These are phyloP conservation scores for Sphenostylis stenocarpa DNA, from an alignment of 306 rosid species.

Conservation along the genomic window DNA sequence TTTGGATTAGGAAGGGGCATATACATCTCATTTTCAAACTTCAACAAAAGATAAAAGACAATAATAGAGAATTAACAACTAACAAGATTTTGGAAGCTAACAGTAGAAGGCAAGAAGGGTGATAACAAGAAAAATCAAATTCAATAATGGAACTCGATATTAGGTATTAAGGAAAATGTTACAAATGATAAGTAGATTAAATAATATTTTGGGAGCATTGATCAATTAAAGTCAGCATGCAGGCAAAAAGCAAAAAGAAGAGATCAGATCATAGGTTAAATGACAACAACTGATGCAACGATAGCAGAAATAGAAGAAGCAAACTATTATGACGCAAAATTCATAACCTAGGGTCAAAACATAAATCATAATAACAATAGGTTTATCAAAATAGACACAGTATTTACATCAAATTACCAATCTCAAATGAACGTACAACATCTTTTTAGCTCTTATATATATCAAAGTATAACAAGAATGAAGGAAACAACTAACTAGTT, in stretches of 20 bases:
- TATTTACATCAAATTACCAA: neutral
- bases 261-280: neutral
- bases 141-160: constrained; percentile 3
- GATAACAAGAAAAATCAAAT: neutral
- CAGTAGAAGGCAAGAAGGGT: too few relatives aligned
- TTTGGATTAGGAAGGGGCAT: neutral
- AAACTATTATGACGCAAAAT: neutral
- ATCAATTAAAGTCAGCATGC: constrained; percentile 9
- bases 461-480: neutral
- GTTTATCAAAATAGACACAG: neutral
- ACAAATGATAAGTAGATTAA: neutral
- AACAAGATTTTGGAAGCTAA: too few relatives aligned
- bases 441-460: neutral
- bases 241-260: constrained; percentile 3
- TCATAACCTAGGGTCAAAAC: neutral
- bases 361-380: neutral
- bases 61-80: neutral
- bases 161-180: neutral
- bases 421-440: neutral
- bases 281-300: neutral
- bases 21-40: neutral
- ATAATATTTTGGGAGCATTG: neutral
- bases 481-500: constrained; percentile 56
- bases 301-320: neutral
- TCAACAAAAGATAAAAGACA: neutral